Evolutionary conservation across 768 basidiomycete genomes (phyloP).

Genomic region (Plicaturopsis crispa): DNA sequence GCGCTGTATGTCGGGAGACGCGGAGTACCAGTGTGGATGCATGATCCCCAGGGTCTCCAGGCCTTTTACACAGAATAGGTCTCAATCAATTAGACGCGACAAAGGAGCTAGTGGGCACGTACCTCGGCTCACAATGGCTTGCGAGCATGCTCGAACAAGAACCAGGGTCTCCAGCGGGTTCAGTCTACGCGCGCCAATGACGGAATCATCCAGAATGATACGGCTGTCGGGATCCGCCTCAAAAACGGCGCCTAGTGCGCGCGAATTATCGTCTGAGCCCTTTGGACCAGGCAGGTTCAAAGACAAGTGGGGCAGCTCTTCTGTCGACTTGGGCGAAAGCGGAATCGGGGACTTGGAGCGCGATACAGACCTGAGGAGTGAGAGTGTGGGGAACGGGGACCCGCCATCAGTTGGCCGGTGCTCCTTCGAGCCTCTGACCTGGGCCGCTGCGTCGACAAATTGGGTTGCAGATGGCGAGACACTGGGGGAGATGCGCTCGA

Average conservation of each 20-base stretch:
- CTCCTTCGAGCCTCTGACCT: constrained; percentile 26
- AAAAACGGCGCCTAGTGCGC: constrained; percentile 48
- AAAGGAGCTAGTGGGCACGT: constrained; percentile 17
- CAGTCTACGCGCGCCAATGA: constrained; percentile 51
- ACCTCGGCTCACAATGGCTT: constrained; percentile 60
- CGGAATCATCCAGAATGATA: constrained; percentile 39
- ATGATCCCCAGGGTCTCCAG: constrained; percentile 77
- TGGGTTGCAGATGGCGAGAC: constrained; percentile 26
- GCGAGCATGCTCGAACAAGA: constrained; percentile 62
- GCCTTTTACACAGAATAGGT: constrained; percentile 32
- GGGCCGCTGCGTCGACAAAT: constrained; percentile 7
- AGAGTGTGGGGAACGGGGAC: constrained; percentile 36
- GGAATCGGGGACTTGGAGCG: constrained; percentile 28
- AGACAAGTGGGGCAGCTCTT: constrained; percentile 47
- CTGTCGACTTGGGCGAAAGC: constrained; percentile 24
- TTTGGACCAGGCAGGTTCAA: constrained; percentile 51
- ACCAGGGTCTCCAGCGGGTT: constrained; percentile 55
- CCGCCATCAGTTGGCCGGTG: constrained; percentile 21
- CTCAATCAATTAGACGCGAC: constrained; percentile 5
- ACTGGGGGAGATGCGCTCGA: constrained; percentile 56
- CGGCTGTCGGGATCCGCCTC: constrained; percentile 49
- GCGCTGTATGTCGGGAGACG: constrained; percentile 63
- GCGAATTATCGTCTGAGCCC: constrained; percentile 35
- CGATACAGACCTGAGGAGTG: constrained; percentile 43
- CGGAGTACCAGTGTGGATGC: constrained; percentile 80